These are phyloP conservation scores for Capsicum baccatum DNA, from an alignment of 257 asterid species.

Conservation along the genomic window DNA sequence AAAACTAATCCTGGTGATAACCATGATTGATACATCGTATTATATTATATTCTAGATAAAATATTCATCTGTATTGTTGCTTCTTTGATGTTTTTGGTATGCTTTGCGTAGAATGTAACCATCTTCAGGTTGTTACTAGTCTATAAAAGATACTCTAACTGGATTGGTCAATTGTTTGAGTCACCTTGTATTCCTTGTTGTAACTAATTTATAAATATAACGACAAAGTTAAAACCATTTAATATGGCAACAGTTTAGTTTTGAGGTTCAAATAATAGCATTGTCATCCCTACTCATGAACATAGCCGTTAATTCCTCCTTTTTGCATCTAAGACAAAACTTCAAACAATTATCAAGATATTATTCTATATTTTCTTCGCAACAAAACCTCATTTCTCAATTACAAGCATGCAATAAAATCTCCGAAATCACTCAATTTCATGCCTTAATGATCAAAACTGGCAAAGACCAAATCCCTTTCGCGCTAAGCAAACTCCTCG, in stretches of 20 bases:
- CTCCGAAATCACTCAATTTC: slow-evolving; percentile 55
- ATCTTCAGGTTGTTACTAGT: neutral
- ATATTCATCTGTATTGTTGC: slow-evolving; percentile 8
- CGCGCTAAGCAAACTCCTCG: slow-evolving; percentile 67
- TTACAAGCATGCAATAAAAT: slow-evolving; percentile 53
- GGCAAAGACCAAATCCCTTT: slow-evolving; percentile 56
- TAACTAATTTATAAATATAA: too few species aligned
- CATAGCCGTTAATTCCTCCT: neutral
- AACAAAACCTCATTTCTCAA: slow-evolving; percentile 15
- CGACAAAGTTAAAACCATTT: too few species aligned
- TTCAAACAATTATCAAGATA: neutral
- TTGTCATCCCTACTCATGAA: neutral
- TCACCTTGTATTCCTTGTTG: too few species aligned
- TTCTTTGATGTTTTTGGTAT: neutral
- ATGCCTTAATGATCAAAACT: slow-evolving; percentile 59
- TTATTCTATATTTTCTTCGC: slow-evolving; percentile 26
- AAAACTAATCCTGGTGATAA: neutral
- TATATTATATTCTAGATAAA: too few species aligned
- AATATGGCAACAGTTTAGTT: too few species aligned
- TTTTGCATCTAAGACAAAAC: neutral
- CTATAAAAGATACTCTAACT: too few species aligned
- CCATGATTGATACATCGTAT: neutral
- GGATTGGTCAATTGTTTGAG: too few species aligned
- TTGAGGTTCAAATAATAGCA: too few species aligned
- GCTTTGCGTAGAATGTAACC: neutral